Percentiles rank a stretch among this genome's conserved stretches.
Conservation (phyloP, 2,329 filamentous ascomycete genomes). For the Arachnopeziza araneosa region DNA sequence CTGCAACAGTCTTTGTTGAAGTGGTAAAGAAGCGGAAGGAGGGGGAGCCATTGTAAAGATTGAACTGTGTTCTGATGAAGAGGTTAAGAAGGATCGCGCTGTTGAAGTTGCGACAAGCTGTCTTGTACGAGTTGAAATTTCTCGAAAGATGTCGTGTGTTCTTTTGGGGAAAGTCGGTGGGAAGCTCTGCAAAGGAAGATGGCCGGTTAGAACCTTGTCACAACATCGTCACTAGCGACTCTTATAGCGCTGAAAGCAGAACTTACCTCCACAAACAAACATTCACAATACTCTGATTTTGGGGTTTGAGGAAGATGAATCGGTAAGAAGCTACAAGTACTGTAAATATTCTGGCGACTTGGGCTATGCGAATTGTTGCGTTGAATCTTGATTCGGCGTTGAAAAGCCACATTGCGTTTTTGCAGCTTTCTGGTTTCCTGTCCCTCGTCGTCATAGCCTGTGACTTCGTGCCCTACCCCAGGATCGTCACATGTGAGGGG, state of each 20-base stretch:
- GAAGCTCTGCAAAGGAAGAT: background rate
- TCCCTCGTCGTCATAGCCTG: slow-evolving; percentile 14
- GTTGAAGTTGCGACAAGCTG: background rate
- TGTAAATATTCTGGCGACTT: background rate
- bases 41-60: slow-evolving; percentile 27
- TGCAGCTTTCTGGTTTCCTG: background rate
- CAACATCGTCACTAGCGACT: background rate
- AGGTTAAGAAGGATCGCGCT: background rate
- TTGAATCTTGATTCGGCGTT: slow-evolving; percentile 12
- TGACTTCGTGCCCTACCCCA: slow-evolving; percentile 7
- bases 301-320: background rate
- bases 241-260: background rate
- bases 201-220: background rate
- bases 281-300: background rate
- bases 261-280: background rate
- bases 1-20: slow-evolving; percentile 55
- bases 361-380: slow-evolving; percentile 1
- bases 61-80: background rate
- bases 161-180: background rate
- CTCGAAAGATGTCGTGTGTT: background rate
- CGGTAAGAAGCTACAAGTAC: background rate
- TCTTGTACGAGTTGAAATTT: background rate
- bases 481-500: slow-evolving; percentile 14
- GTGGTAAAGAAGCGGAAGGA: slow-evolving; percentile 28
- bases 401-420: slow-evolving; percentile 18